These are phyloP conservation scores for Metschnikowia arizonensis DNA, from an alignment of 805 yeast genomes.

Conservation along the genomic window DNA sequence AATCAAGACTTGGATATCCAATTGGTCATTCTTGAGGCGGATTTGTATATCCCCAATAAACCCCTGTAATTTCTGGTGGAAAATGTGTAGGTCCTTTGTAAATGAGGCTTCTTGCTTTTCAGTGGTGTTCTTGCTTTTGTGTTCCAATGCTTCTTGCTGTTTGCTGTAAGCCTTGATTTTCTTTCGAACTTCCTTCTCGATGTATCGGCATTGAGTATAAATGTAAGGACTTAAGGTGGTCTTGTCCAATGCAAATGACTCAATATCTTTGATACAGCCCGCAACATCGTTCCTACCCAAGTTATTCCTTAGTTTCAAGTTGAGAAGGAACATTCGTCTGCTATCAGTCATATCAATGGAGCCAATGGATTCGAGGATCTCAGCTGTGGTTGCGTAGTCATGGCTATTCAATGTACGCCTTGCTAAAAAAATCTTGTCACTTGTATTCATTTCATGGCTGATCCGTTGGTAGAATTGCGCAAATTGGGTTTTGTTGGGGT, in stretches of 20 bases:
- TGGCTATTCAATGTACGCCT: constrained; percentile 30
- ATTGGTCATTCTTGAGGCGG: constrained; percentile 31
- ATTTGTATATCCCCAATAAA: constrained; percentile 35
- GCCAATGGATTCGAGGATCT: constrained; percentile 22
- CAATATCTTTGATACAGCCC: constrained; percentile 19
- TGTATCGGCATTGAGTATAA: constrained; percentile 27
- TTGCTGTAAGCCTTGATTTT: constrained; percentile 12
- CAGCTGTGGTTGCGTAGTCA: constrained; percentile 22
- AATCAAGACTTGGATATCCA: constrained; percentile 22
- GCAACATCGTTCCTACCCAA: constrained; percentile 19
- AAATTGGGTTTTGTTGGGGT: constrained; percentile 18
- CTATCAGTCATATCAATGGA: constrained; percentile 24
- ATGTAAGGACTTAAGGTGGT: constrained; percentile 32
- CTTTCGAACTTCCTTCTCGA: constrained; percentile 24
- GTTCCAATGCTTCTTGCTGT: background rate
- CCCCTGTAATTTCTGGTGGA: constrained; percentile 22
- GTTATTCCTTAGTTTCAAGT: constrained; percentile 24
- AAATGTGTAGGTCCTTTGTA: constrained; percentile 6
- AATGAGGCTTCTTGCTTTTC: background rate
- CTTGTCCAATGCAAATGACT: constrained; percentile 31
- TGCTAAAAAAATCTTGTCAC: constrained; percentile 27
- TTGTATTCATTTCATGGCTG: constrained; percentile 19
- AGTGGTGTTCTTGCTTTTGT: background rate
- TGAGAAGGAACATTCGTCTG: constrained; percentile 25
- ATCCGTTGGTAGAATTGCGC: constrained; percentile 14